Evolutionary conservation across 139 green algal genomes (phyloP).

Genomic region (Chlamydomonas incerta): DNA sequence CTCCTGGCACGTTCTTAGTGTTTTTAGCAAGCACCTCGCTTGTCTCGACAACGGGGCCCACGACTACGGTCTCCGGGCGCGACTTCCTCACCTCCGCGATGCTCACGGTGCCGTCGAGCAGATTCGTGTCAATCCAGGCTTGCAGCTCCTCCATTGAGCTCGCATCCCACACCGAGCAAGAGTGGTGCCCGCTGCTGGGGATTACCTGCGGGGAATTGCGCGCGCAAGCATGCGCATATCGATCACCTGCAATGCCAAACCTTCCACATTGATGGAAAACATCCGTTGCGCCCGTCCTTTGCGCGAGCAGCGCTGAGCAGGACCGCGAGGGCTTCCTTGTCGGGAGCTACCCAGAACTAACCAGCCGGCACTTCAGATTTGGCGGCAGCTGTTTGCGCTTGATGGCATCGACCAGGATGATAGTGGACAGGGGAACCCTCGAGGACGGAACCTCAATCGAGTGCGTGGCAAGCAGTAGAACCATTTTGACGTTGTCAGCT

Average conservation of each 20-base stretch:
- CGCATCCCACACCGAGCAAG: constrained; percentile 9
- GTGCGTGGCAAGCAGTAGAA: background rate
- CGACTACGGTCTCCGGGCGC: too few relatives aligned
- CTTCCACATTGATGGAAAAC: background rate
- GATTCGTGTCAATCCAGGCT: constrained; percentile 7
- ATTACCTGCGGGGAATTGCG: constrained; percentile 6
- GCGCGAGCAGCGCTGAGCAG: too few relatives aligned
- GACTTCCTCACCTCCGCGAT: constrained; percentile 2
- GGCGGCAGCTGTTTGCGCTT: background rate
- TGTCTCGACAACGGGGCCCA: too few relatives aligned
- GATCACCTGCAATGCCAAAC: background rate
- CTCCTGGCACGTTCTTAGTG: too few relatives aligned
- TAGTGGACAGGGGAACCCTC: background rate
- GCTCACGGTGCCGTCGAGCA: background rate
- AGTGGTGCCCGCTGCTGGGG: background rate
- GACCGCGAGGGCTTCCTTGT: background rate
- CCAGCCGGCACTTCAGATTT: constrained; percentile 19
- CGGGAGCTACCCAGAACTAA: background rate
- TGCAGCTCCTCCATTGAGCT: constrained; percentile 12
- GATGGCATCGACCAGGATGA: constrained; percentile 24
- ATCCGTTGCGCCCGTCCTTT: too few relatives aligned
- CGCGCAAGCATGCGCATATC: background rate
- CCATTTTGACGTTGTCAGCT: too few relatives aligned
- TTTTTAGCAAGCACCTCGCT: too few relatives aligned
- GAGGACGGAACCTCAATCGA: constrained; percentile 1